Evolutionary conservation across 2,329 filamentous ascomycete species (phyloP).

Genomic region (Fusarium verticillioides): DNA sequence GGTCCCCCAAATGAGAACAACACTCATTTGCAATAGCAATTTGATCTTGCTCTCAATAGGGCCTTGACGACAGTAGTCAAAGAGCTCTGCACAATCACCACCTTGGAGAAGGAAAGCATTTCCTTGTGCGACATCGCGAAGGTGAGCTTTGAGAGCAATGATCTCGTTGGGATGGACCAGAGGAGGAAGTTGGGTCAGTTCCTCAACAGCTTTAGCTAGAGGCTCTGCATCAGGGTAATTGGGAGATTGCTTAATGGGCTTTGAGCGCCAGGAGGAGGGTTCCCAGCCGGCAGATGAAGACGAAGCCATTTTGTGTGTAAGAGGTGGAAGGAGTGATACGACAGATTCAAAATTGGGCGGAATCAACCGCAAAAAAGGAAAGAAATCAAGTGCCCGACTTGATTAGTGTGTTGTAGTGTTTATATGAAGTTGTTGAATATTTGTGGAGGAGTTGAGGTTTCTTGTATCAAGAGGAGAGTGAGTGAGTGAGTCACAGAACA

Average conservation of each 20-base stretch:
- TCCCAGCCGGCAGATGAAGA: constrained; percentile 60
- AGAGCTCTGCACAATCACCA: constrained; percentile 96
- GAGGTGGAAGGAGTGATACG: constrained; percentile 1
- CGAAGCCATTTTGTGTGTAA: constrained; percentile 30
- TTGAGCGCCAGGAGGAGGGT: constrained; percentile 77
- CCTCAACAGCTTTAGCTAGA: constrained; percentile 68
- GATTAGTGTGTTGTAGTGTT: not conserved
- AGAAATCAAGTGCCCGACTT: not conserved
- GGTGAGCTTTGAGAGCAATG: constrained; percentile 77
- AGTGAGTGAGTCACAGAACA: constrained; percentile 37
- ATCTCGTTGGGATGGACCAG: constrained; percentile 87
- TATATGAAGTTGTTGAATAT: not conserved
- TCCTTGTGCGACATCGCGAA: constrained; percentile 88
- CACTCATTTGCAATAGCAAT: constrained; percentile 93
- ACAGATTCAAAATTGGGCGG: not conserved
- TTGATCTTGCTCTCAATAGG: constrained; percentile 98
- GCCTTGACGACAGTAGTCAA: constrained; percentile 91
- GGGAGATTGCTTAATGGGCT: constrained; percentile 82
- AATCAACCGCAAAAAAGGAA: not conserved
- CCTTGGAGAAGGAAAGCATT: constrained; percentile 95
- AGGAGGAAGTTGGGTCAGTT: constrained; percentile 77
- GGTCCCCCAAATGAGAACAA: constrained; percentile 91
- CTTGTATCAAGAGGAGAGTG: not conserved
- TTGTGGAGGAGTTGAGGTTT: constrained; percentile 7
- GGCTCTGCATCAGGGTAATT: constrained; percentile 72